phyloP scores from a whole-genome alignment of 2,329 filamentous ascomycete genomes.

The Cladosporium sp. region DNA sequence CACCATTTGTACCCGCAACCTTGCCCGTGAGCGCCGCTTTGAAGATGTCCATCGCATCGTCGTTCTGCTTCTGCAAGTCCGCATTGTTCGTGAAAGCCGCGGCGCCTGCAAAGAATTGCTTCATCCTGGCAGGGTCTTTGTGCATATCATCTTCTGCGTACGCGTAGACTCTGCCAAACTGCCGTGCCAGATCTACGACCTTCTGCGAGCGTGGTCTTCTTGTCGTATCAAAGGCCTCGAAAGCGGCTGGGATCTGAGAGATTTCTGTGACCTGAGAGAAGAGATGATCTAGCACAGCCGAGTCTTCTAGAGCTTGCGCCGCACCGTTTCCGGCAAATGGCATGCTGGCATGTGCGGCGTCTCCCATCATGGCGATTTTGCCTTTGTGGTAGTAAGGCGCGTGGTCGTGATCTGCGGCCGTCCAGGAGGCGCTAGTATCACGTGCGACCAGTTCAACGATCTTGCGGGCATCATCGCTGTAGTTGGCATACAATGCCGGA shows the following conservation, averaged over 20 bases:
- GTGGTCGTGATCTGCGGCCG: slow-evolving; percentile 30
- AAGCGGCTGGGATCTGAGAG: slow-evolving; percentile 21
- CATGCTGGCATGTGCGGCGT: slow-evolving; percentile 37
- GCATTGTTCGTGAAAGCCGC: slow-evolving; percentile 30
- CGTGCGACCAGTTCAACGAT: slow-evolving; percentile 27
- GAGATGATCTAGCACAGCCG: slow-evolving; percentile 31
- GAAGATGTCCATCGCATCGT: slow-evolving; percentile 26
- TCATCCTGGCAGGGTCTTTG: slow-evolving; percentile 28
- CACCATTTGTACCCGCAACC: not conserved
- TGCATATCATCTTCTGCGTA: slow-evolving; percentile 27
- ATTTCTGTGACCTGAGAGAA: slow-evolving; percentile 20
- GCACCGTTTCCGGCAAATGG: slow-evolving; percentile 37
- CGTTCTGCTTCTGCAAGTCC: slow-evolving; percentile 29
- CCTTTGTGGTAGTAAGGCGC: slow-evolving; percentile 31
- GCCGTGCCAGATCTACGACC: slow-evolving; percentile 28
- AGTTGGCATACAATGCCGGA: slow-evolving; percentile 23
- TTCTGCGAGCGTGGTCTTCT: slow-evolving; percentile 28
- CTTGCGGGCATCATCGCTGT: slow-evolving; percentile 26
- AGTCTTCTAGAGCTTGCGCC: slow-evolving; percentile 37
- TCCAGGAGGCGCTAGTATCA: slow-evolving; percentile 28
- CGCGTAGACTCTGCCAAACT: slow-evolving; percentile 29
- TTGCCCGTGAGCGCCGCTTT: not conserved
- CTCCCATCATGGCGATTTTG: slow-evolving; percentile 33
- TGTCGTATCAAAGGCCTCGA: slow-evolving; percentile 26
- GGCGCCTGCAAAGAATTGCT: slow-evolving; percentile 27